Conservation (phyloP, 331 rosid species). For the Quercus lobata region DNA sequence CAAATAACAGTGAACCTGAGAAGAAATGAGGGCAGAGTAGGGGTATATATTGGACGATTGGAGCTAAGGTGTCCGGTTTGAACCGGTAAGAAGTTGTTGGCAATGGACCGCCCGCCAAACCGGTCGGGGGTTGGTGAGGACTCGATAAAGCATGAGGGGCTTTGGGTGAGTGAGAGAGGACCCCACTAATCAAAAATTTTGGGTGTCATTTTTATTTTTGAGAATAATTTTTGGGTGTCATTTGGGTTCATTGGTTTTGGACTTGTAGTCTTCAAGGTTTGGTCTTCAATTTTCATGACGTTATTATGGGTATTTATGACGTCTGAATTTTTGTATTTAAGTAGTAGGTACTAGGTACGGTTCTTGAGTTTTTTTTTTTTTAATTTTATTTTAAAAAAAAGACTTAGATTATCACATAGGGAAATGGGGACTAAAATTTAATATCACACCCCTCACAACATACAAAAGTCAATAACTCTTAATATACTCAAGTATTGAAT, state of each 20-base stretch:
- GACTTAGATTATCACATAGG: no score
- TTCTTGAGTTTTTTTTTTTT: no score
- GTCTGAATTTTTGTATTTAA: no score
- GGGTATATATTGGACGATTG: constrained; percentile 9
- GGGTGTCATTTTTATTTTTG: no score
- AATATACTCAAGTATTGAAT: no score
- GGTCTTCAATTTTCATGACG: background rate
- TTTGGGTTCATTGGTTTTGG: background rate
- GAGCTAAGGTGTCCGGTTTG: constrained; percentile 23
- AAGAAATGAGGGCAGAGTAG: background rate
- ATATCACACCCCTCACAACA: no score
- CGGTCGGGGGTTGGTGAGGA: constrained; percentile 71
- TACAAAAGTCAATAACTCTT: no score
- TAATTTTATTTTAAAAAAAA: no score
- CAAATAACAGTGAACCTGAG: constrained; percentile 3
- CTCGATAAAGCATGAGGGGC: background rate
- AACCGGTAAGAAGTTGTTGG: constrained; percentile 25
- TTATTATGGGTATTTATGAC: background rate
- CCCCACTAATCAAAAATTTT: background rate
- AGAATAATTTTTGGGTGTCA: no score
- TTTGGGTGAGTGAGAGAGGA: background rate
- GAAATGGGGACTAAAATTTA: no score
- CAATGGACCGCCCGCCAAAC: constrained; percentile 42
- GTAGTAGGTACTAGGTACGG: no score
- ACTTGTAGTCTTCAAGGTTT: background rate